Evolutionary conservation across 179 eudicot genomes (phyloP), one percentile per base, ranked within the genome.

Genomic region (Silene coronaria): DNA sequence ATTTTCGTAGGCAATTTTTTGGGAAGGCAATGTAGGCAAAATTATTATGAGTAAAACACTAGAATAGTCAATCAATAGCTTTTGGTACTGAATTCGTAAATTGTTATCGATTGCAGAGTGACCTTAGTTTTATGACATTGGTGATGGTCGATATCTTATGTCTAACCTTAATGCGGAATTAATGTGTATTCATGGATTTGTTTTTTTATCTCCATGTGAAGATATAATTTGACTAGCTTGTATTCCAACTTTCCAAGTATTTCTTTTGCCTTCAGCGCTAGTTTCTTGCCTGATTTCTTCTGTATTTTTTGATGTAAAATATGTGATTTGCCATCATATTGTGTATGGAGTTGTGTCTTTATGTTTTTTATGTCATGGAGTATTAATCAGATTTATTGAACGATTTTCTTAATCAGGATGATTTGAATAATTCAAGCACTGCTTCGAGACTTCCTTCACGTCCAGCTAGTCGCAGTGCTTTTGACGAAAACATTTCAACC

Each of bases 391-490:
- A 67, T 73, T 8, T 48, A 24, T 32, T 30, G 62, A 11, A 9
- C 46, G 48, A 13, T 34, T 75, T 61, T 30, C 65, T 57, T n/a
- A 28, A 75, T 26, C 82, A 93, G 99, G 97, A 90, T 83, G 98
- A 96, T 82, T 75, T 88, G 76, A 80, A 85, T 78, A 89, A 84
- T 17, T 70, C 88, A 57, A 76, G 85, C 67, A 78, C 91, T 73
- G 75, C 73, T 2, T 63, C 91, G 57, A 90, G 92, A 70, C 84
- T 84, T 71, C 88, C 92, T 55, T 91, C 98, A 80, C 96, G 94
- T 27, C 93, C 98, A 46, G 85, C 89, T 38, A 96, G 98, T 84
- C 91, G 97, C 46, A 89, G 82, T 87, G 80, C 91, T 51, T 91
- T 87, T 84, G 89, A 87, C 71, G 93, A 87, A 38, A 87, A 72